Percentiles rank a stretch among this genome's conserved stretches.
These are phyloP conservation scores for Tetrastigma voinierianum DNA, from an alignment of 164 flowering plant genomes.

Conservation along the genomic window DNA sequence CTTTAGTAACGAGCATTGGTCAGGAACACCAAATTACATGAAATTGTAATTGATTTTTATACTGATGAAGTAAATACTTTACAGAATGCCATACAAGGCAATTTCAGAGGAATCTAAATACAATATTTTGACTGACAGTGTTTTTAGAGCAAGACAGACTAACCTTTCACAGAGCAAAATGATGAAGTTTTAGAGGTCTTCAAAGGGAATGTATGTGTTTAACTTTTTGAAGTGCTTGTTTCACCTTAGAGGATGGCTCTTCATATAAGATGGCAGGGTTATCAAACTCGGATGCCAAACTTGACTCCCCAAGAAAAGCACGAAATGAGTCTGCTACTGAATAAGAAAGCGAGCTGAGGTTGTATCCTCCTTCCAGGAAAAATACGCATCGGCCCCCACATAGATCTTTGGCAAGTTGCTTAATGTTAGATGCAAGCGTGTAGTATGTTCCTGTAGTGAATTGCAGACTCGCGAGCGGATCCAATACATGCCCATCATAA, in stretches of 20 bases:
- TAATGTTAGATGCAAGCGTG: conserved; percentile 81
- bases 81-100: no score
- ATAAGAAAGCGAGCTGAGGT: conserved; percentile 75
- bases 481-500: conserved; percentile 92
- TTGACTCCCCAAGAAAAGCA: conserved; percentile 80
- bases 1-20: no score
- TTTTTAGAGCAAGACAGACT: no score
- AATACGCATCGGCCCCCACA: conserved; percentile 92
- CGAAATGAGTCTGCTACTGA: conserved; percentile 94
- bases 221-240: conserved; percentile 68
- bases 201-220: conserved; percentile 73
- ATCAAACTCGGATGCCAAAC: conserved; percentile 65
- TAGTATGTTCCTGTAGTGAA: conserved; percentile 86
- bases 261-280: conserved; percentile 81
- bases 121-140: no score
- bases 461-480: conserved; percentile 87
- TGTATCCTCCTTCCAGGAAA: conserved; percentile 98
- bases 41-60: no score
- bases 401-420: conserved; percentile 73
- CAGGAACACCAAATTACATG: no score
- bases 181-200: conserved; percentile 1
- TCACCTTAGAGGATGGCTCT: conserved; percentile 69
- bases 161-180: background rate
- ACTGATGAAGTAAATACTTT: no score
- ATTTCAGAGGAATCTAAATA: no score